These are phyloP conservation scores for Nyctanthes arbortristis DNA, from an alignment of 257 asterid species.

Conservation along the genomic window DNA sequence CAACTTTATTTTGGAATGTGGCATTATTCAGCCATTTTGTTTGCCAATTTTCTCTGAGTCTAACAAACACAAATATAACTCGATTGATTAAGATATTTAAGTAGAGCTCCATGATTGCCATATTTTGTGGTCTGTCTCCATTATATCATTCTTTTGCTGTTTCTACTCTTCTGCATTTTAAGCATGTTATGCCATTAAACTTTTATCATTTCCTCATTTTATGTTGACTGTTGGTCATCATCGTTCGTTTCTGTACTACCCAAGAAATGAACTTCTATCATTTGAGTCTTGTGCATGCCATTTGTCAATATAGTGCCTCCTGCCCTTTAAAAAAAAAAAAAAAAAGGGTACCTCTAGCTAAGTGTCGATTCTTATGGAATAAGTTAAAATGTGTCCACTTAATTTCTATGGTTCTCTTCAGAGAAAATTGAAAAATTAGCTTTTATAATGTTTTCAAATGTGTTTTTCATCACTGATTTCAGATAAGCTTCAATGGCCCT, in stretches of 20 bases:
- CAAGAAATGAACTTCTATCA: neutral
- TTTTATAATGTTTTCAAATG: neutral
- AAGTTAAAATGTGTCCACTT: neutral
- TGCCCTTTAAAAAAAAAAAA: too few relatives aligned
- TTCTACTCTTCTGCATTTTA: conserved; percentile 5
- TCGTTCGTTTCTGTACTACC: conserved; percentile 5
- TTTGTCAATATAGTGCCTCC: conserved; percentile 1
- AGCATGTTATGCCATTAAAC: neutral
- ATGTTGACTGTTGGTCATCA: neutral
- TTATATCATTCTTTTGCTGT: neutral
- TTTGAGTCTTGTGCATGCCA: conserved; percentile 9
- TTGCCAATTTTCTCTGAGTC: neutral
- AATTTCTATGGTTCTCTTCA: conserved; percentile 5
- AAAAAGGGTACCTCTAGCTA: too few relatives aligned
- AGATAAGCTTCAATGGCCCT: conserved; percentile 8
- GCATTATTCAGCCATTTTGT: neutral
- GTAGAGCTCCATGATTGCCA: neutral
- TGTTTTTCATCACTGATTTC: neutral
- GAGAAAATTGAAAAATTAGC: conserved; percentile 1
- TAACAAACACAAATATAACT: neutral
- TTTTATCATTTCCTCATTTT: neutral
- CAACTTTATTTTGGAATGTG: neutral
- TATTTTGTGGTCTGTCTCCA: conserved; percentile 12
- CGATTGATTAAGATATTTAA: conserved; percentile 12
- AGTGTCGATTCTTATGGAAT: neutral